Evolutionary conservation across 495 filamentous ascomycete species (phyloP).

Genomic region (Xylaria cubensis): DNA sequence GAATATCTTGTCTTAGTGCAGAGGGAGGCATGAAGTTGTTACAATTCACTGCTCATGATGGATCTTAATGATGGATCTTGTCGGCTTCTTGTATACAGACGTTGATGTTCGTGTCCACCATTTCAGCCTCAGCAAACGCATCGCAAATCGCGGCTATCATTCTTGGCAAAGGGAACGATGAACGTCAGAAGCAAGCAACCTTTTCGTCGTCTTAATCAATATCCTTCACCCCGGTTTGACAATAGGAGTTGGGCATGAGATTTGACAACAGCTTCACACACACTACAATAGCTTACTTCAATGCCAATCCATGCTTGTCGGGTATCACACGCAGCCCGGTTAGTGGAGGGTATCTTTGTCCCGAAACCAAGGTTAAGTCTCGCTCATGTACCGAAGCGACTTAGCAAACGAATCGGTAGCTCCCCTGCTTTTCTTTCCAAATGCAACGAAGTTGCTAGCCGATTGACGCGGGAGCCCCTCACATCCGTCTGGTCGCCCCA

Average conservation of each 20-base stretch:
- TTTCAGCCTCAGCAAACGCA: background rate
- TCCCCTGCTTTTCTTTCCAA: background rate
- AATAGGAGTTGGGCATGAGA: slow-evolving; percentile 11
- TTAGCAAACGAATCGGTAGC: slow-evolving; percentile 20
- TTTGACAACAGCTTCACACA: background rate
- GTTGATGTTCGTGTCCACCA: background rate
- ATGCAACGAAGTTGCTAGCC: slow-evolving; percentile 4
- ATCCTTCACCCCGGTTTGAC: background rate
- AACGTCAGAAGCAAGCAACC: background rate
- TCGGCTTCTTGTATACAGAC: slow-evolving; percentile 9
- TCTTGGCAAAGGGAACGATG: background rate
- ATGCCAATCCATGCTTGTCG: slow-evolving; percentile 12
- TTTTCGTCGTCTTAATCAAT: background rate
- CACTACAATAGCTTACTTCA: background rate
- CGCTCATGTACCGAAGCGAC: slow-evolving; percentile 10
- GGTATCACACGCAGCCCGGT: background rate
- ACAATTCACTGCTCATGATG: background rate
- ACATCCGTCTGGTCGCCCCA: slow-evolving; percentile 12
- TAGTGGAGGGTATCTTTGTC: background rate
- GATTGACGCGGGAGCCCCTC: slow-evolving; percentile 6
- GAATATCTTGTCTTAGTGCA: background rate
- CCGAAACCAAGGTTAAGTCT: slow-evolving; percentile 16
- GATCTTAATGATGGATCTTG: background rate
- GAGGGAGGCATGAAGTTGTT: background rate
- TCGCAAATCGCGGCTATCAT: slow-evolving; percentile 22